Evolutionary conservation across 2,329 filamentous ascomycete species (phyloP), one percentile per base, ranked within the genome.

Genomic region (Microsporum ferrugineum): DNA sequence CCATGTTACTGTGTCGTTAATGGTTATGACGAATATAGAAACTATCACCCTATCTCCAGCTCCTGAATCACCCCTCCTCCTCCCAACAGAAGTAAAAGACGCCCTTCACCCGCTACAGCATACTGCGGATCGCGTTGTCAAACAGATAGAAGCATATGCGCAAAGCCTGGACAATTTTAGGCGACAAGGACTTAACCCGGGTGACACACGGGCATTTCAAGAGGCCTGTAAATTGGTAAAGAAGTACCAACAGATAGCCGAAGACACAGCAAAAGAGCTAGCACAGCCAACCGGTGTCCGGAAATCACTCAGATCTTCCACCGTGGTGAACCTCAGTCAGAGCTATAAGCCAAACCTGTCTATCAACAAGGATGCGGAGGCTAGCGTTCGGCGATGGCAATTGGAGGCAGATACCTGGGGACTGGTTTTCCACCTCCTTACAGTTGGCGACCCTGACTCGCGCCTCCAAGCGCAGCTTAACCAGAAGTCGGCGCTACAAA

Each of bases 331-430:
- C 6, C 29, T 53, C 38, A 56, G 45, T 39, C 57, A 49, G 36
- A 62, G 45, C 7, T 41, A 39, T 17, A 57, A 57, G 17, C 17
- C 31, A 10, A 57, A 31, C 2, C 34, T 60, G n/a, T 58, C 41
- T 4, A 41, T 41, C 17, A 66, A 70, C 14, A 70, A 72, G 59
- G 72, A 75, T 27, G 61, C 72, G 47, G 66, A 67, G 62, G 69
- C 65, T 59, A 78, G 62, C 78, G 79, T 87, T 10, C 79, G 81
- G 69, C 82, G 84, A 61, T 87, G 90, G 80, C 85, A 95, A 72
- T 82, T 88, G 65, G 94, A 99, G 74, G 84, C 86, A 45, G 89
- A 95, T 68, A 94, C 91, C 0, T 99, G 94, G 94, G 86, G 95
- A 69, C 79, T 97, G 33, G 77, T 97, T 62, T 82, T 85, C 57